These are phyloP conservation scores for Pelargonium citronellum DNA, from an alignment of 441 rosid species.

Conservation along the genomic window DNA sequence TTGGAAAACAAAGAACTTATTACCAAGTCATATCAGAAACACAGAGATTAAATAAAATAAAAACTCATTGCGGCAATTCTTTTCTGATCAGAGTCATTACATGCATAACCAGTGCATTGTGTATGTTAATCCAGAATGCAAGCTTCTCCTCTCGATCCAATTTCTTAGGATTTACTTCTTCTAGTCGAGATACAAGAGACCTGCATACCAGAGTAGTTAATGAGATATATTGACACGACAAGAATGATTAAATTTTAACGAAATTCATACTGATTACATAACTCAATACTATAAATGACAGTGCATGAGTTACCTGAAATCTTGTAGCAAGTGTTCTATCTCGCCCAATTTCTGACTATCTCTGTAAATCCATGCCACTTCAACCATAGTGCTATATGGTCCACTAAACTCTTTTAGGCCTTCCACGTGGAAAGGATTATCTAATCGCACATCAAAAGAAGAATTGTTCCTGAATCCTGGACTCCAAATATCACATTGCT, in stretches of 20 bases:
- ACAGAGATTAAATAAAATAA: background rate
- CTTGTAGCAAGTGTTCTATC: conserved; percentile 60
- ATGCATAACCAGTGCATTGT: conserved; percentile 90
- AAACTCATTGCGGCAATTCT: no score
- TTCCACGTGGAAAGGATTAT: conserved; percentile 74
- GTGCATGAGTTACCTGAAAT: conserved; percentile 84
- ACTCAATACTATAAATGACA: no score
- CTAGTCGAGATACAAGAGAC: conserved; percentile 64
- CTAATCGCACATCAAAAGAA: conserved; percentile 66
- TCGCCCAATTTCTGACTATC: conserved; percentile 69
- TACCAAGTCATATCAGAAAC: conserved; percentile 6
- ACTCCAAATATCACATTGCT: conserved; percentile 72
- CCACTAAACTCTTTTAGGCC: conserved; percentile 83
- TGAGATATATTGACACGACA: conserved; percentile 8
- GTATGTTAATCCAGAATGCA: conserved; percentile 91
- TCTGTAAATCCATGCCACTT: conserved; percentile 71
- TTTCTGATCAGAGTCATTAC: conserved; percentile 37
- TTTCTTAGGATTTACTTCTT: conserved; percentile 64
- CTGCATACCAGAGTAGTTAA: conserved; percentile 33
- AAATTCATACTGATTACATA: conserved; percentile 1
- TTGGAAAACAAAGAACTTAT: conserved; percentile 17
- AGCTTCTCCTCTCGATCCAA: conserved; percentile 77
- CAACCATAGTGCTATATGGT: conserved; percentile 73
- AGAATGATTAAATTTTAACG: background rate
- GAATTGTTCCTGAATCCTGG: conserved; percentile 70